Evolutionary conservation across 2,329 filamentous ascomycete genomes (phyloP), one percentile per base, ranked within the genome.

Genomic region (Verticillium dahliae): DNA sequence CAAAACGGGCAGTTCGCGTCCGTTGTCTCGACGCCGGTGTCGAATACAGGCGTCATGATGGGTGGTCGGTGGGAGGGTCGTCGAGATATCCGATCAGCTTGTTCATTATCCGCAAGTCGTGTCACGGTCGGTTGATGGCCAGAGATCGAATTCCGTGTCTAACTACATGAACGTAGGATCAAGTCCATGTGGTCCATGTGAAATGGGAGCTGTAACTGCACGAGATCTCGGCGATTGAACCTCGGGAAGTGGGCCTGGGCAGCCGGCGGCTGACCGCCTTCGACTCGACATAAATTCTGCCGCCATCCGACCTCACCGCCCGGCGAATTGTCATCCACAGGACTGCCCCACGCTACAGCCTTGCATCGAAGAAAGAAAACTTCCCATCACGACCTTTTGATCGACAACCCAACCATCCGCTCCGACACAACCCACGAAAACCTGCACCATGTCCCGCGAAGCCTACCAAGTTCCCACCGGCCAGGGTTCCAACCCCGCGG

Each of bases 381-480:
- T 52, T 52, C 45, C 45, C 4, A 52, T 22, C 45, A 31, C 45
- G 45, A 52, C 45, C 9, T 10, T 6, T 41, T 5, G 33, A 41
- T 34, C 38, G n/a, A 18, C 33, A 14, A 54, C 15, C 58, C 41
- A 14, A 34, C 27, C 15, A 11, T 22, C 45, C 15, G 14, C 2
- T 4, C 59, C 10, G 14, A 60, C 5, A 18, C 22, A 27, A 6
- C 59, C 37, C 45, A 54, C 31, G 35, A 34, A 33, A 34, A 11
- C 50, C 22, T 18, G 27, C 52, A 59, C n/a, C 35, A 79, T 90
- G 85, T 88, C 87, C 62, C 89, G 90, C 78, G 90, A 93, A 83
- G 83, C 86, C 65, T 94, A 93, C 79, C 87, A 90, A 71, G 85
- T 91, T 63, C 90, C 90, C 60, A 83, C 85, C 61, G 78, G 80